A percentile compares a stretch with the other conserved stretches of the same genome.
Conservation (phyloP, 2,329 filamentous ascomycete species). For the Penicillium capsulatum region DNA sequence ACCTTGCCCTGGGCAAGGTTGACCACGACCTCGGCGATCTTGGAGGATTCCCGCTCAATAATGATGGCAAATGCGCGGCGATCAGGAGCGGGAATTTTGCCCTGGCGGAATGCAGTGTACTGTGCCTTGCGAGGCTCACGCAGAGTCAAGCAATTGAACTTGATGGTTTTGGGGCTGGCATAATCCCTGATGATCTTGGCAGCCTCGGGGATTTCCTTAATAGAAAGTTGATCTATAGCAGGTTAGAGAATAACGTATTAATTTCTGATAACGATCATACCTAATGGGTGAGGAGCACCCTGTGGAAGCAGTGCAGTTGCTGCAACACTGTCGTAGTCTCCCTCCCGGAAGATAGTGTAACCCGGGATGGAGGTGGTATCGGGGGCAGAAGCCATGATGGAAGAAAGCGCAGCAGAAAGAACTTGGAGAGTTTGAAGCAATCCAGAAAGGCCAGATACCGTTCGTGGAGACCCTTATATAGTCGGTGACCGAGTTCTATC, state of each 20-base stretch:
- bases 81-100: conserved; percentile 28
- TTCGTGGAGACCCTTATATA: conserved; percentile 21
- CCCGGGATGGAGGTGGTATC: conserved; percentile 26
- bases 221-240: conserved; percentile 25
- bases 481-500: conserved; percentile 7
- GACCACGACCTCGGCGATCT: conserved; percentile 28
- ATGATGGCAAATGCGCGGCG: conserved; percentile 47
- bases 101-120: conserved; percentile 33
- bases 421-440: conserved; percentile 13
- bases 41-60: conserved; percentile 35
- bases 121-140: conserved; percentile 45
- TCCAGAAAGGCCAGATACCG: conserved; percentile 1
- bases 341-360: conserved; percentile 27
- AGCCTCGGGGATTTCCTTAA: conserved; percentile 27
- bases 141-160: conserved; percentile 50
- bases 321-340: conserved; percentile 26
- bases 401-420: conserved; percentile 7
- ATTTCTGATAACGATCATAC: too few relatives aligned
- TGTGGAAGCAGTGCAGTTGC: conserved; percentile 22
- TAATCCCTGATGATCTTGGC: conserved; percentile 28
- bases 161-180: conserved; percentile 28
- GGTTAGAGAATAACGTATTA: too few relatives aligned
- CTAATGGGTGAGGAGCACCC: conserved; percentile 22
- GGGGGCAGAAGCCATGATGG: conserved; percentile 24
- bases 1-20: conserved; percentile 26